Evolutionary conservation across 208 protist genomes (phyloP), one percentile per base, ranked within the genome.

Genomic region (Wallacemonas sp.): DNA sequence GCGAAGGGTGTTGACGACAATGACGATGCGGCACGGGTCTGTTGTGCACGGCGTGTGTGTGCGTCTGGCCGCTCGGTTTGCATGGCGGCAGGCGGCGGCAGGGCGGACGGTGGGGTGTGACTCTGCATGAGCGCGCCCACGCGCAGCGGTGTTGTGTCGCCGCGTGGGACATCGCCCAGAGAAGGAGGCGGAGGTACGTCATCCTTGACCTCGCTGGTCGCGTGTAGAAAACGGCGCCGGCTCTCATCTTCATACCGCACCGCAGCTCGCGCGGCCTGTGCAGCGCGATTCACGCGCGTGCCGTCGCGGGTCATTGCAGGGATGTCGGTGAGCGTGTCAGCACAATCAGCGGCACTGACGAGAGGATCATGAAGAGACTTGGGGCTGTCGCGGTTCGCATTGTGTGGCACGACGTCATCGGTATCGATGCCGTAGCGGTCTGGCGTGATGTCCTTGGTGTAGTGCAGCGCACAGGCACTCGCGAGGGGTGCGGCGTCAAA

Each of bases 61-160:
- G 51, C 12, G 28, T 58, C 51, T 4, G 51, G 51, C 3, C 28
- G 24, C 11, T 26, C 51, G 30, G 51, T 58, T 31, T 58, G 51
- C 51, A 19, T 31, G 15, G 51, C 41, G 9, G 51, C 28, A 19
- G 51, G n/a, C 14, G 51, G 51, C 26, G 51, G 51, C 30, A 31
- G 51, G 3, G 51, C 9, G 8, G 51, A 26, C 4, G 19, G 36
- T n/a, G 51, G 51, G n/a, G 28, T 58, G 51, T 21, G 9, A 14
- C 36, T 41, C n/a, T n/a, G n/a, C n/a, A n/a, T n/a, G n/a, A n/a
- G 36, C 36, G 36, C 14, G 36, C 9, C 6, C 36, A 41, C 36
- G 36, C 36, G 36, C 36, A 41, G 14, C 36, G 36, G 36, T 41
- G 36, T 41, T 41, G 36, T 41, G n/a, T n/a, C n/a, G n/a, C n/a